Percentiles rank a stretch among this genome's conserved stretches.
phyloP scores from a whole-genome alignment of 371 early-diverging fungal species.

The Mortierella sp. region DNA sequence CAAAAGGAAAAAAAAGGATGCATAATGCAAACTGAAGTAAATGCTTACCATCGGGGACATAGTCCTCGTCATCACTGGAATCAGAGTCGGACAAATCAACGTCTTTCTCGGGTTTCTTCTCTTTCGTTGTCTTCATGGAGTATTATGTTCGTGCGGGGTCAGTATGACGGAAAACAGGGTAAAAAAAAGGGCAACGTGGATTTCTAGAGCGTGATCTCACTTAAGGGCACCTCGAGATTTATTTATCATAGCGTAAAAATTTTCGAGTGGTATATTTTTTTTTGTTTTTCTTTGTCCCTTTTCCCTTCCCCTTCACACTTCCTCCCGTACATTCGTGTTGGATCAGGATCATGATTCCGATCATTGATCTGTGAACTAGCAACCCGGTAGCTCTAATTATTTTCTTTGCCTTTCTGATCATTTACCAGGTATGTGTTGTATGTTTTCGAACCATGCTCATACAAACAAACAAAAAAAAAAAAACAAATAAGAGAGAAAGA shows the following conservation, averaged over 20 bases:
- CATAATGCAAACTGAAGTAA: neutral
- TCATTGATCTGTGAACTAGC: neutral
- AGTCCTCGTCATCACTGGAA: slow-evolving; percentile 52
- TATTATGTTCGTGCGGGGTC: no score
- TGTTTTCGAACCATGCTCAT: no score
- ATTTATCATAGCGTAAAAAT: slow-evolving; percentile 4
- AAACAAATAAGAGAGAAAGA: no score
- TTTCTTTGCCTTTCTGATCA: slow-evolving; percentile 1
- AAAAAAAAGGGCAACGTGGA: no score
- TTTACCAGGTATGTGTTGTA: neutral
- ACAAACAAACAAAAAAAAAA: no score
- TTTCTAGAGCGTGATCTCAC: no score
- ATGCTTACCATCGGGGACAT: slow-evolving; percentile 41
- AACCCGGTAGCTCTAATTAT: no score
- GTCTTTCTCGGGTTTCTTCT: no score
- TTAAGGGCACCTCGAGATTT: no score
- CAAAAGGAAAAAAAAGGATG: neutral
- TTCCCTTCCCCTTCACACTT: neutral
- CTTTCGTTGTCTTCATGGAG: no score
- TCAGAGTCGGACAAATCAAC: slow-evolving; percentile 34
- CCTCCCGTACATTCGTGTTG: neutral
- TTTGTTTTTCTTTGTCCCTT: neutral
- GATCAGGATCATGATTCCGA: neutral
- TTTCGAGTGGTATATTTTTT: neutral
- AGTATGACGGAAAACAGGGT: no score